Evolutionary conservation across 768 basidiomycete genomes (phyloP).

Genomic region (Tylopilus sp.): DNA sequence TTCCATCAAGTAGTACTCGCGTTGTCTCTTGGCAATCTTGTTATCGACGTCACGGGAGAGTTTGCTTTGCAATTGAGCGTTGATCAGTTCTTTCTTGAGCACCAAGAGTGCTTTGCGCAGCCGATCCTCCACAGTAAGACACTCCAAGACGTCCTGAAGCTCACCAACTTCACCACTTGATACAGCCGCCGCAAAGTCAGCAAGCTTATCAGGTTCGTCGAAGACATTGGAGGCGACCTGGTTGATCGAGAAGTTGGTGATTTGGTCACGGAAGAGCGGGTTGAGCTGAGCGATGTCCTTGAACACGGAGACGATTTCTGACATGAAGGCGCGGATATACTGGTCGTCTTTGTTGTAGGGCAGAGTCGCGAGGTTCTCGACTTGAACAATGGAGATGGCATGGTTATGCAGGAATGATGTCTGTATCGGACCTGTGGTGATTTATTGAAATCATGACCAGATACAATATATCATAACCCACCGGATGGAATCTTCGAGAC

Average conservation of each 20-base stretch:
- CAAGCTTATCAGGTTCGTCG: constrained; percentile 95
- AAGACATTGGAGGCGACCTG: constrained; percentile 92
- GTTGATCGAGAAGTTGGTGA: constrained; percentile 93
- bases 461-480: constrained; percentile 1
- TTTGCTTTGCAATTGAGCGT: constrained; percentile 91
- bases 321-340: constrained; percentile 93
- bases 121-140: constrained; percentile 80
- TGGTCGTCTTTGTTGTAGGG: constrained; percentile 92
- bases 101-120: constrained; percentile 88
- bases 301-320: constrained; percentile 95
- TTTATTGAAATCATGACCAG: background rate
- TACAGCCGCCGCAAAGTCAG: constrained; percentile 96
- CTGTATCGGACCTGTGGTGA: constrained; percentile 56
- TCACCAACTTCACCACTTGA: constrained; percentile 90
- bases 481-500: constrained; percentile 23
- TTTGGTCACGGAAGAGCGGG: constrained; percentile 97
- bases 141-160: constrained; percentile 91
- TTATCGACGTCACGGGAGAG: constrained; percentile 89
- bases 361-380: constrained; percentile 77
- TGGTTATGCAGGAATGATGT: constrained; percentile 83
- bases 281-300: constrained; percentile 98
- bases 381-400: constrained; percentile 82
- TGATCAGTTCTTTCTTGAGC: constrained; percentile 97
- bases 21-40: constrained; percentile 92
- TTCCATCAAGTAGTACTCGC: constrained; percentile 96